Conservation (phyloP, 1,284 basidiomycete species). For the Melampsora larici-populina region DNA sequence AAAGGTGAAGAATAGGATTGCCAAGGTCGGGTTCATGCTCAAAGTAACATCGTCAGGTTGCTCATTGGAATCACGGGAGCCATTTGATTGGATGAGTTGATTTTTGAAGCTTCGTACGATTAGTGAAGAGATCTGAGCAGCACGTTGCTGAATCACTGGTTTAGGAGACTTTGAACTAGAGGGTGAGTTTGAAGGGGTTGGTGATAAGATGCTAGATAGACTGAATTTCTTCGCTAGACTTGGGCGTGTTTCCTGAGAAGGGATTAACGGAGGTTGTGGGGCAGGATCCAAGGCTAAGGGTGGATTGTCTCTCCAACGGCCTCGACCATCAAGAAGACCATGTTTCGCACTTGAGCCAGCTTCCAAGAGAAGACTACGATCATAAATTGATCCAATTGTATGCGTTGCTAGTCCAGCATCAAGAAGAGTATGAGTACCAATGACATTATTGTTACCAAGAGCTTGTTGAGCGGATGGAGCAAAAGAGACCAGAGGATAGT, state of each 20-base stretch:
- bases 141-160: slow-evolving; percentile 32
- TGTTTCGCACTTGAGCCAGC: neutral
- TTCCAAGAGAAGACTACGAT: slow-evolving; percentile 18
- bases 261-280: slow-evolving; percentile 14
- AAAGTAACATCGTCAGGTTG: slow-evolving; percentile 19
- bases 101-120: slow-evolving; percentile 33
- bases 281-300: slow-evolving; percentile 34
- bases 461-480: slow-evolving; percentile 48
- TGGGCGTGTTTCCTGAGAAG: neutral
- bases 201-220: neutral
- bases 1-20: slow-evolving; percentile 28
- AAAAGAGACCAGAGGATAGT: slow-evolving; percentile 72
- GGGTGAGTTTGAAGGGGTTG: neutral
- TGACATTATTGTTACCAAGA: slow-evolving; percentile 3
- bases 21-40: slow-evolving; percentile 24
- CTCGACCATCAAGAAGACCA: slow-evolving; percentile 5
- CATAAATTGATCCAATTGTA: neutral
- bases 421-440: slow-evolving; percentile 42
- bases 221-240: slow-evolving; percentile 1
- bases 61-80: slow-evolving; percentile 15
- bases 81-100: slow-evolving; percentile 13
- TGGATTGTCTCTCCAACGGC: neutral
- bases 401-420: slow-evolving; percentile 14
- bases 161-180: neutral
- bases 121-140: slow-evolving; percentile 33